These are phyloP conservation scores for Xylaria cubensis DNA, from an alignment of 495 filamentous ascomycete genomes.

Conservation along the genomic window DNA sequence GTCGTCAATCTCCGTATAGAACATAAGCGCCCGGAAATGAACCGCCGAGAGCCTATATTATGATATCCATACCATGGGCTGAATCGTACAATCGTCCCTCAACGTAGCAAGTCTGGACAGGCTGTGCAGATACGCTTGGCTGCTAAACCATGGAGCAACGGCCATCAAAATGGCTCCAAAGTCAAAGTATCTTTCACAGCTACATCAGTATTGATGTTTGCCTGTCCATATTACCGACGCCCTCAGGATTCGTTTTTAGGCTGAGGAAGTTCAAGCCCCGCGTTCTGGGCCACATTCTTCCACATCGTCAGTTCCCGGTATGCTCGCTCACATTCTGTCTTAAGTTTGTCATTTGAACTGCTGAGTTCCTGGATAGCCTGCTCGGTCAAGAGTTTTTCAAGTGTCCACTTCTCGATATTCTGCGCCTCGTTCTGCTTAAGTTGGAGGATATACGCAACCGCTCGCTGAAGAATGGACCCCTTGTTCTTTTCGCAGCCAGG, in stretches of 20 bases:
- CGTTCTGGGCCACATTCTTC: conserved; percentile 80
- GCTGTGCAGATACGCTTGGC: background rate
- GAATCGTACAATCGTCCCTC: conserved; percentile 10
- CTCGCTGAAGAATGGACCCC: conserved; percentile 92
- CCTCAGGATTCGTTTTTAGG: conserved; percentile 48
- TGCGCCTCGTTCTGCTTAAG: conserved; percentile 92
- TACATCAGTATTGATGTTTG: background rate
- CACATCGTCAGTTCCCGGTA: conserved; percentile 82
- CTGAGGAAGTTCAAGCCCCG: conserved; percentile 63
- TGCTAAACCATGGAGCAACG: background rate
- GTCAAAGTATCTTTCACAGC: background rate
- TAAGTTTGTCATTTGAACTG: conserved; percentile 86
- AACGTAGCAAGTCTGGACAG: background rate
- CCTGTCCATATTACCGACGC: background rate
- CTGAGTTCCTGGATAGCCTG: conserved; percentile 93
- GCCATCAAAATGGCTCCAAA: background rate
- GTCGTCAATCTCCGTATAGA: conserved; percentile 5
- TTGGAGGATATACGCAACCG: conserved; percentile 91
- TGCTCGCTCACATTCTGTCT: conserved; percentile 74
- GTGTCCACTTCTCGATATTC: conserved; percentile 95
- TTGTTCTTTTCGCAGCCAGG: conserved; percentile 99
- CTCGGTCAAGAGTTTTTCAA: conserved; percentile 93
- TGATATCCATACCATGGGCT: conserved; percentile 14
- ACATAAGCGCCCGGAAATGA: background rate
- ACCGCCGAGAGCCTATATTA: conserved; percentile 9